These are phyloP conservation scores for Microthlaspi erraticum DNA, from an alignment of 345 rosid species.

Conservation along the genomic window DNA sequence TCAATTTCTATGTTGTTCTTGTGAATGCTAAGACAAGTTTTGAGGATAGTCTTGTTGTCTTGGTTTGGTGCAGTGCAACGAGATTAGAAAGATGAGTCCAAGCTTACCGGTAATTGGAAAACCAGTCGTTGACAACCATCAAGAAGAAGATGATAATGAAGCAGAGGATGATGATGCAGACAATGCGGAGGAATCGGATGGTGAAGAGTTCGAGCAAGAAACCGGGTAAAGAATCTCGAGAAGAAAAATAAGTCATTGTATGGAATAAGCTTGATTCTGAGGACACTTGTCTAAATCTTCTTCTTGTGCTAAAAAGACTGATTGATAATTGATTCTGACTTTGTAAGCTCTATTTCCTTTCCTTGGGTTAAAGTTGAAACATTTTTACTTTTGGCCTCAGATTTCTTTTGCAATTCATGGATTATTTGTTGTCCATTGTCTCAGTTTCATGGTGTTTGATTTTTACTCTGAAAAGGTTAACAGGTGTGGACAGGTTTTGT, in stretches of 20 bases:
- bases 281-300: background rate
- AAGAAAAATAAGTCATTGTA: background rate
- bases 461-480: background rate
- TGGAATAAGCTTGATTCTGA: background rate
- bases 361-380: background rate
- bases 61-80: conserved; percentile 64
- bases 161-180: conserved; percentile 89
- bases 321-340: conserved; percentile 17
- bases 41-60: background rate
- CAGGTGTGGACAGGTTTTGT: background rate
- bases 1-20: background rate
- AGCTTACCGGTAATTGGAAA: conserved; percentile 74
- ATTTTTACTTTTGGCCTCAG: background rate
- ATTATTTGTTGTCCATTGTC: background rate
- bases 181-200: conserved; percentile 93
- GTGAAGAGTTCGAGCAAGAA: conserved; percentile 96
- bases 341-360: background rate
- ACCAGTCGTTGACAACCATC: conserved; percentile 61
- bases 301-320: background rate
- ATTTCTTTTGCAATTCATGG: background rate
- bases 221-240: conserved; percentile 46
- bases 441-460: background rate
- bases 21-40: background rate
- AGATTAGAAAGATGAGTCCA: conserved; percentile 71
- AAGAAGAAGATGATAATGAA: conserved; percentile 82